Base-by-base conservation (phyloP, 352 stramenopile species). In the Peronospora farinosa region DNA sequence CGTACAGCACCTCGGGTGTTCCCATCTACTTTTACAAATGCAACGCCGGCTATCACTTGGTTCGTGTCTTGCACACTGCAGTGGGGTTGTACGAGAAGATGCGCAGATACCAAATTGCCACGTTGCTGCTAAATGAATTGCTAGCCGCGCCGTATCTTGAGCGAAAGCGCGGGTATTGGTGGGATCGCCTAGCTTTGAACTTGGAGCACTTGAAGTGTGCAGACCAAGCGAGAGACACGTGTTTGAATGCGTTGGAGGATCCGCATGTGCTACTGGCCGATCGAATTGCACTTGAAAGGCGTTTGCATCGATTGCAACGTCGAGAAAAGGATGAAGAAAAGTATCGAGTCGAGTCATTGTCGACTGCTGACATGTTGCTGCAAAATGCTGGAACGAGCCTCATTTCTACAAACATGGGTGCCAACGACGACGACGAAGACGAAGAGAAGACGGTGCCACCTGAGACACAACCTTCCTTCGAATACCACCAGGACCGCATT, bases 11-110 rank as follows among this genome's bases (percentile, higher is more conserved):
- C 0, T 50, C 52, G 0, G 47, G 54, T 12, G 46, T 59, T 27
- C 51, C 48, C 1, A 21, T 63, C 16, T 92, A 83, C 49, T 88
- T 82, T 17, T 57, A 60, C 21, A 84, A 75, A 33, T 90, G 67
- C 48, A 78, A 89, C 38, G 79, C 78, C 3, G 75, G 73, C 1
- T 88, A 92, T 38, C 73, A 84, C 40, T 50, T 91, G 3, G 68
- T 78, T 30, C 67, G 76, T n/a, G 61, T 75, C 8, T 54, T 93
- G 7, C 58, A 88, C 37, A 67, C 54, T 7, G 78, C 76, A 0
- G 75, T 78, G 19, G 44, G 38, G 0, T 19, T 91, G 11, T 93
- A 89, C 38, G 83, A 93, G 33, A 90, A 88, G 60, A 74, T 77
- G 39, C 69, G 78, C 0, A 80, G 78, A 57, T 88, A 93, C 51